Evolutionary conservation across 208 protist genomes (phyloP).

Genomic region (Leishmania major): DNA sequence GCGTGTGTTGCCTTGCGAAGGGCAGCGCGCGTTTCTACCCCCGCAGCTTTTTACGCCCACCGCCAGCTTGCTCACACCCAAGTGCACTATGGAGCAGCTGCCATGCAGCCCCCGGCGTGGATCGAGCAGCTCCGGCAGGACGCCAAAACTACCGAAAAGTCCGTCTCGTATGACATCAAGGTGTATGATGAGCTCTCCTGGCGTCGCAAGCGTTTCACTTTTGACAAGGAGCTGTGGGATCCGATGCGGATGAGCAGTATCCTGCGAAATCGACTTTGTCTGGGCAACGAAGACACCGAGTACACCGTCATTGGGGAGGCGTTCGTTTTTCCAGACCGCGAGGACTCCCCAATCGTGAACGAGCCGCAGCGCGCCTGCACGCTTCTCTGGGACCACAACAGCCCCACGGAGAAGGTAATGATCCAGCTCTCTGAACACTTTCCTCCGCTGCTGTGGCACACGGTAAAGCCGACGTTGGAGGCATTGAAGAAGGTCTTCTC

Average conservation of each 20-base stretch:
- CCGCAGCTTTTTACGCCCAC: background rate
- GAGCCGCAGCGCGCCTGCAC: slow-evolving; percentile 75
- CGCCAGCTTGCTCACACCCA: slow-evolving; percentile 1
- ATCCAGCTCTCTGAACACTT: slow-evolving; percentile 90
- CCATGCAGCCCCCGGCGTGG: slow-evolving; percentile 49
- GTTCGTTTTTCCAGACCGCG: slow-evolving; percentile 87
- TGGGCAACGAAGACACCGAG: slow-evolving; percentile 77
- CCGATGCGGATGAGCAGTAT: slow-evolving; percentile 84
- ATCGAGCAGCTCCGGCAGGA: slow-evolving; percentile 72
- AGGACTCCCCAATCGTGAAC: slow-evolving; percentile 92
- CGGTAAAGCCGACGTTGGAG: slow-evolving; percentile 77
- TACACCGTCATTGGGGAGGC: slow-evolving; percentile 94
- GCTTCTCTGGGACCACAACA: slow-evolving; percentile 92
- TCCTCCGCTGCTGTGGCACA: slow-evolving; percentile 91
- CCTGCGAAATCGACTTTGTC: slow-evolving; percentile 73
- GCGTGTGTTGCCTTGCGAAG: background rate
- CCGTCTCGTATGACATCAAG: slow-evolving; percentile 88
- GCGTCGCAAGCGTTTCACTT: slow-evolving; percentile 71
- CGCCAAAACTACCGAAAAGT: slow-evolving; percentile 68
- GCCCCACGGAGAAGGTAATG: slow-evolving; percentile 88
- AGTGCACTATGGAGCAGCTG: background rate
- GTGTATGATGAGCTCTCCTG: slow-evolving; percentile 88
- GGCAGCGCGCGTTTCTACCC: background rate
- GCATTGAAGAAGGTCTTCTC: slow-evolving; percentile 84
- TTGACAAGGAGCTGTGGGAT: slow-evolving; percentile 87